Evolutionary conservation across 495 filamentous ascomycete genomes (phyloP).

Genomic region (Penicillium crystallinum): DNA sequence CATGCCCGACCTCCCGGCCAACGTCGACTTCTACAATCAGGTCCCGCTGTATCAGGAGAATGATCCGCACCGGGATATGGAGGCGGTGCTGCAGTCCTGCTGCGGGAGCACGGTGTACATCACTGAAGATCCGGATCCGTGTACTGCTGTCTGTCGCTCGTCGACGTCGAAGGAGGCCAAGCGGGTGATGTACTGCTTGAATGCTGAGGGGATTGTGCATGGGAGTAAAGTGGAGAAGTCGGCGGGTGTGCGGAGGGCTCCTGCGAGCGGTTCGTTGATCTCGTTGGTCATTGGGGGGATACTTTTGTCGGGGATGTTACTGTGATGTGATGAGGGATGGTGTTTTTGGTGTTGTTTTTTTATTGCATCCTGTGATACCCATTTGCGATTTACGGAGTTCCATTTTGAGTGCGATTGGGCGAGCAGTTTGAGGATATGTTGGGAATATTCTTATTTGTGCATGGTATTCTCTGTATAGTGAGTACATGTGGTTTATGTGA

Average conservation of each 20-base stretch:
- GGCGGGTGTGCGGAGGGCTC: background rate
- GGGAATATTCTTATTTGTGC: too few species aligned
- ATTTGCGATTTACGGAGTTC: conserved; percentile 2
- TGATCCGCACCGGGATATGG: conserved; percentile 4
- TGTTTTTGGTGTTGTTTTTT: background rate
- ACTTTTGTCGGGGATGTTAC: conserved; percentile 4
- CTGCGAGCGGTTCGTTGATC: background rate
- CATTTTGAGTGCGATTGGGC: background rate
- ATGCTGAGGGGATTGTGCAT: conserved; percentile 7
- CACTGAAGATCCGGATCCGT: conserved; percentile 14
- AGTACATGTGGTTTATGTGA: too few species aligned
- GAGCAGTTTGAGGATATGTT: too few species aligned
- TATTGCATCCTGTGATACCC: conserved; percentile 1
- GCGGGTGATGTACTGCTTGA: conserved; percentile 17
- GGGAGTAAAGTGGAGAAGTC: background rate
- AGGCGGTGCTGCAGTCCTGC: conserved; percentile 7
- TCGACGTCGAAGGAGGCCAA: conserved; percentile 1
- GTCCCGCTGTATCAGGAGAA: conserved; percentile 19
- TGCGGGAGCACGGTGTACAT: conserved; percentile 9
- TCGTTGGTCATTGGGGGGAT: conserved; percentile 4
- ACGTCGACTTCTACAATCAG: conserved; percentile 8
- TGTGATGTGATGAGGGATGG: conserved; percentile 6
- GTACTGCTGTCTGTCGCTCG: conserved; percentile 16
- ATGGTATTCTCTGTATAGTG: too few species aligned
- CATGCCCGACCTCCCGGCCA: conserved; percentile 3